phyloP scores from a whole-genome alignment of 116 monocot genomes.

The Papilionanthe hybrid region DNA sequence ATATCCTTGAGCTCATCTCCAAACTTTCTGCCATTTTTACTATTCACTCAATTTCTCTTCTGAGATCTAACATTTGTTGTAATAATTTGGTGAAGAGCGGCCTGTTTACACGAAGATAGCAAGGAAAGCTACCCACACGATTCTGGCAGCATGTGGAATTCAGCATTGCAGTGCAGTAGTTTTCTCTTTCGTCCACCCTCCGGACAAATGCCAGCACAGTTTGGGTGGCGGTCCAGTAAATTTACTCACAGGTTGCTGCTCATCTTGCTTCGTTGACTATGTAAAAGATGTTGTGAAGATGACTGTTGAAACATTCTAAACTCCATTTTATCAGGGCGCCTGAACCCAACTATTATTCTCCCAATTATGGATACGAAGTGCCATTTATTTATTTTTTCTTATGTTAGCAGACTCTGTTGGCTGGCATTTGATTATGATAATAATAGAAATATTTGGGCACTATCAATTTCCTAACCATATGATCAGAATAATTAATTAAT shows the following conservation, averaged over 20 bases:
- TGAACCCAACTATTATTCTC: too few species aligned
- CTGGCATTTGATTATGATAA: too few species aligned
- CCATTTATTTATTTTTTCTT: too few species aligned
- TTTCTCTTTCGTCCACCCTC: constrained; percentile 18
- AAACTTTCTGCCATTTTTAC: too few species aligned
- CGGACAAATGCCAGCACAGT: constrained; percentile 28
- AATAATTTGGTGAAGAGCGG: constrained; percentile 27
- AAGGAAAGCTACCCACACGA: constrained; percentile 43
- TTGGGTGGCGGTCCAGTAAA: constrained; percentile 12
- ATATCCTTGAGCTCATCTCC: too few species aligned
- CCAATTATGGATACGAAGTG: too few species aligned
- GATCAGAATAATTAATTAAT: too few species aligned
- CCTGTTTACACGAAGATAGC: constrained; percentile 32
- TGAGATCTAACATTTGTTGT: too few species aligned
- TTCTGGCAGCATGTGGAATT: constrained; percentile 58
- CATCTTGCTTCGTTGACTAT: constrained; percentile 44
- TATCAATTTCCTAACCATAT: too few species aligned
- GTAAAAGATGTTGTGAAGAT: constrained; percentile 25
- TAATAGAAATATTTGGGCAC: too few species aligned
- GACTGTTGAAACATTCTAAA: constrained; percentile 11
- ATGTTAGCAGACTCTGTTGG: too few species aligned
- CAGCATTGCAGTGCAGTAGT: constrained; percentile 29
- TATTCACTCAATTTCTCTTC: too few species aligned
- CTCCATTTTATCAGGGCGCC: background rate
- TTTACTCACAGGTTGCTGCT: constrained; percentile 37